phyloP scores from a whole-genome alignment of 257 asterid genomes.

The Cruciata laevipes region DNA sequence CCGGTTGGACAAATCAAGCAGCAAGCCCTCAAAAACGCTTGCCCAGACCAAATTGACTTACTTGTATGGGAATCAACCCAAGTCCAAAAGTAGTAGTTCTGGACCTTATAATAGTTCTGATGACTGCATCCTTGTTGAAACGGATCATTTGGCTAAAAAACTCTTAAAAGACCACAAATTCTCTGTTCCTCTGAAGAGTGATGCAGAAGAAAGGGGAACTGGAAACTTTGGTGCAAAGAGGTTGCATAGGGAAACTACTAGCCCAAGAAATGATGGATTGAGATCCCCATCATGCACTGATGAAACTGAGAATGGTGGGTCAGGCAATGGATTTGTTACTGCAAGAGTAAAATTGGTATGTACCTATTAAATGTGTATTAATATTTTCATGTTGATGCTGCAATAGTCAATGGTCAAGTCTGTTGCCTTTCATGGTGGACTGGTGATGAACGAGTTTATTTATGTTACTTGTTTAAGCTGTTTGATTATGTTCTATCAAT shows the following conservation, averaged over 20 bases:
- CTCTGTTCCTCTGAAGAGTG: slow-evolving; percentile 28
- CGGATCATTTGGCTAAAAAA: slow-evolving; percentile 26
- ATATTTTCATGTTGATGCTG: neutral
- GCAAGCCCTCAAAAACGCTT: slow-evolving; percentile 40
- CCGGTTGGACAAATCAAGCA: slow-evolving; percentile 28
- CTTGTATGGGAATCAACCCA: slow-evolving; percentile 44
- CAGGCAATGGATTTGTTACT: slow-evolving; percentile 82
- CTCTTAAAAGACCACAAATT: slow-evolving; percentile 24
- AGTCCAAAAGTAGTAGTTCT: slow-evolving; percentile 30
- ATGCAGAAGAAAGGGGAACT: slow-evolving; percentile 44
- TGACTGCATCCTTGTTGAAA: slow-evolving; percentile 42
- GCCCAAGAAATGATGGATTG: slow-evolving; percentile 48
- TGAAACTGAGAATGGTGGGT: slow-evolving; percentile 53
- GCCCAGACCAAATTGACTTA: slow-evolving; percentile 59
- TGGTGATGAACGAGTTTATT: neutral
- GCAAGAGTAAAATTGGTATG: slow-evolving; percentile 88
- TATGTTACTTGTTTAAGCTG: too few relatives aligned
- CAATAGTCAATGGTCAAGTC: neutral
- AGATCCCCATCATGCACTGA: slow-evolving; percentile 55
- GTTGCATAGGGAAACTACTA: slow-evolving; percentile 40
- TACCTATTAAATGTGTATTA: slow-evolving; percentile 1
- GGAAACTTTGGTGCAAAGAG: slow-evolving; percentile 51
- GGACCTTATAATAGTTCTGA: slow-evolving; percentile 37
- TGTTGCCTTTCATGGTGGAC: neutral
- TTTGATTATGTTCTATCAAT: neutral